Evolutionary conservation across 202 grass and related monocot species (phyloP).

Genomic region (Digitaria exilis): DNA sequence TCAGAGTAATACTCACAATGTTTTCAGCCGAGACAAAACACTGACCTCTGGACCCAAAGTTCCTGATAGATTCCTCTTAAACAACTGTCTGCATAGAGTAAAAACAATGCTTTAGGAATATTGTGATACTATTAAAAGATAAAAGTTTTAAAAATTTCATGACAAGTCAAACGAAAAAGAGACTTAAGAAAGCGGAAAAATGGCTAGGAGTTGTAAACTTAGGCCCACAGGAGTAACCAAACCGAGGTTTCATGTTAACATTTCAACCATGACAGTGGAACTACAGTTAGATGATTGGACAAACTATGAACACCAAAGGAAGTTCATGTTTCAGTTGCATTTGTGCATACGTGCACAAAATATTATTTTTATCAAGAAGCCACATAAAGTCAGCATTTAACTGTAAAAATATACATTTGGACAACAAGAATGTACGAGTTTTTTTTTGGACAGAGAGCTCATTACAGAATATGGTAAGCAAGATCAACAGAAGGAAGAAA

Average conservation of each 20-base stretch:
- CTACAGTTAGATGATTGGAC: neutral
- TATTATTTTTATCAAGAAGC: neutral
- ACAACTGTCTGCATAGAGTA: constrained; percentile 66
- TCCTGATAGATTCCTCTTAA: constrained; percentile 81
- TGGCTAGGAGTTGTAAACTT: constrained; percentile 5
- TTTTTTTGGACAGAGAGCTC: neutral
- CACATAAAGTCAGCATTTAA: neutral
- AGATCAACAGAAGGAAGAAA: neutral
- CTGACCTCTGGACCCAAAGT: constrained; percentile 79
- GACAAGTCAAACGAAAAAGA: constrained; percentile 21
- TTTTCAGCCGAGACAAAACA: constrained; percentile 72
- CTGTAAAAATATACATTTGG: neutral
- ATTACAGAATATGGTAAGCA: constrained; percentile 1
- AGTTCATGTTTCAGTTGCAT: constrained; percentile 1
- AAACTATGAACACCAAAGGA: neutral
- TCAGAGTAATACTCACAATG: constrained; percentile 77
- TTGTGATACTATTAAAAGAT: neutral
- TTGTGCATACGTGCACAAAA: neutral
- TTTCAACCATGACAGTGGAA: neutral
- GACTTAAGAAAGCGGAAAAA: neutral
- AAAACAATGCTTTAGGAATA: constrained; percentile 23
- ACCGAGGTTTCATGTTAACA: neutral
- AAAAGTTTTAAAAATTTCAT: constrained; percentile 20
- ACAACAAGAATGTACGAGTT: neutral
- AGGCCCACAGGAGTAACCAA: neutral